Base-by-base conservation (phyloP, 2,329 filamentous ascomycete species). In the Capronia coronata region DNA sequence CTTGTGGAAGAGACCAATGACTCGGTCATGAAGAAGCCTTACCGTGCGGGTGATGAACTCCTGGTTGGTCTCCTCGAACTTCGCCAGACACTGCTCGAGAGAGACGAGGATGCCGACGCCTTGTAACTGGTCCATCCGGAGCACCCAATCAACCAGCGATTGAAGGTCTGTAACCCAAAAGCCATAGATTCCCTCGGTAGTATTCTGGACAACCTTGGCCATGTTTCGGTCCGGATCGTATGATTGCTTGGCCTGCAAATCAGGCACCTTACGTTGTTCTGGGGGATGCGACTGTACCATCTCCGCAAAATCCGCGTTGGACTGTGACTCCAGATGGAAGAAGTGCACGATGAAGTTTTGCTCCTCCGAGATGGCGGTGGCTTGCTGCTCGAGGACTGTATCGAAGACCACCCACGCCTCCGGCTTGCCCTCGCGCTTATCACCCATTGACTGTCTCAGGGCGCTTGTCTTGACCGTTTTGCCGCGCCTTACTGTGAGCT, bases 321-420 rank as follows among this genome's bases (percentile, higher is more conserved):
- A 84, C 22, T 91, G 75, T 1, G 88, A 94, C n/a, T 85, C 87
- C 21, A 93, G 81, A 61, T 97, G 91, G 76, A 97, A 97, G 67
- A 96, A 93, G 60, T 94, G 88, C n/a, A 95, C 83, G 42, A 96
- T 75, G 64, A 97, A 98, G 64, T 96, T 97, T 66, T 98, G 91
- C 68, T 98, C 93, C 66, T 91, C 90, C 59, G 88, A 83, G 51
- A 96, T 82, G 48, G 94, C 76, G 4, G 85, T 87, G 38, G 90
- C 71, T 56, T 93, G 79, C 61, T 96, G 88, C 49, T 93, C 85
- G 54, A 96, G 70, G 10, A 87, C 81, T 30, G 82, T 83, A 0
- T 80, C 76, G 67, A 97, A 95, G 2, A 87, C 81, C 67, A 95
- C 89, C 59, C 83, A 91, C 0, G 87, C 81, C 58, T 86, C 76